phyloP scores from a whole-genome alignment of 2,329 filamentous ascomycete species.

The Exophiala spinifera region DNA sequence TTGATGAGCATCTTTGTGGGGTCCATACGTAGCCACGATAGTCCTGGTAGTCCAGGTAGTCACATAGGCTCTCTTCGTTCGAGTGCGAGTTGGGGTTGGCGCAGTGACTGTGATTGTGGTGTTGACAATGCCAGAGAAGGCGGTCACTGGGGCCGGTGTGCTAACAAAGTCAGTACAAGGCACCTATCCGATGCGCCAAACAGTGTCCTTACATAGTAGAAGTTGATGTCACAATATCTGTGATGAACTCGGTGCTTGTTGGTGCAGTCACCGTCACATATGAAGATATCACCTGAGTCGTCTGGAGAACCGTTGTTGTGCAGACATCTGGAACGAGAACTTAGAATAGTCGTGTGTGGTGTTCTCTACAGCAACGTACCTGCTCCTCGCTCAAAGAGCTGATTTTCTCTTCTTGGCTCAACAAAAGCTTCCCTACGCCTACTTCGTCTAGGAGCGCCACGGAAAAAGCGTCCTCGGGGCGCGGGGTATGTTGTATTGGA shows the following conservation, averaged over 20 bases:
- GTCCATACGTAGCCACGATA: constrained; percentile 21
- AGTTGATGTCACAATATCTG: constrained; percentile 17
- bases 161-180: constrained; percentile 2
- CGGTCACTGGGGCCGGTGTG: constrained; percentile 24
- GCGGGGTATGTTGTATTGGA: background rate
- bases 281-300: constrained; percentile 13
- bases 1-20: background rate
- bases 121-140: constrained; percentile 17
- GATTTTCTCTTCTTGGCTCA: constrained; percentile 1
- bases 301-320: constrained; percentile 21
- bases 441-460: background rate
- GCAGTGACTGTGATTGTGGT: constrained; percentile 23
- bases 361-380: constrained; percentile 1
- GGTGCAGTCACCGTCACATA: constrained; percentile 19
- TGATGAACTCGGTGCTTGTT: constrained; percentile 23
- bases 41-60: constrained; percentile 22
- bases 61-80: constrained; percentile 9
- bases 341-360: background rate
- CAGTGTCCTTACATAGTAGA: constrained; percentile 18
- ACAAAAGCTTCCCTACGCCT: background rate
- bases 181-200: background rate
- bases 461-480: background rate
- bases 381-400: constrained; percentile 14
- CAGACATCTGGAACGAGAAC: constrained; percentile 18
- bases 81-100: constrained; percentile 21